Evolutionary conservation across 495 filamentous ascomycete genomes (phyloP), one percentile per base, ranked within the genome.

Genomic region (Penicillium simplicissimum): DNA sequence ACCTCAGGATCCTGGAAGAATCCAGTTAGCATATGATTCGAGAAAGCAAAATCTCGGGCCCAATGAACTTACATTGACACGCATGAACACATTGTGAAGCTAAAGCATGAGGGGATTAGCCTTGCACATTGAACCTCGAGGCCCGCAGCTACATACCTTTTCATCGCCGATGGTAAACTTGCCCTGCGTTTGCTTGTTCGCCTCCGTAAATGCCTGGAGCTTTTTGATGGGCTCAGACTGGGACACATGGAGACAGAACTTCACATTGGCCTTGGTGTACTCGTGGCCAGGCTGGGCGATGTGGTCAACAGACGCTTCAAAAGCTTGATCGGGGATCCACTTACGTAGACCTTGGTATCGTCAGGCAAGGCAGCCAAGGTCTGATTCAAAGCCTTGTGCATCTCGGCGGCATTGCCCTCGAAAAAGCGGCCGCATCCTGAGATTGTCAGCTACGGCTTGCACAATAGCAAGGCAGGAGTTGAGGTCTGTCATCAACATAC

Each of bases 41-140:
- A 17, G 36, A 0, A 28, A 8, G 2, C n/a, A 10, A 23, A 19
- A 0, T 5, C 3, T 31, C 25, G n/a, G 37, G 19, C 17, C 3
- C 11, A 13, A 9, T 21, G 14, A 28, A 80, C 87, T 82, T 77
- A 92, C 92, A 71, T 91, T 81, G 57, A 95, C 84, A 58, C 87
- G 84, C 95, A 98, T 98, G 67, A 98, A 98, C 3, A 97, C 93
- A 71, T 98, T 98, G 72, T 98, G 93, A 72, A 92, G 75, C 93
- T 96, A 68, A 2, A 58, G 15, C 48, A 23, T 28, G 42, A 52
- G n/a, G 4, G 8, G 38, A 23, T 69, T 43, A 67, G 61, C 55
- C 11, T 35, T 3, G 5, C 17, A 25, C 52, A 10, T 38, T 0
- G 7, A 13, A 17, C n/a, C 13, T 35, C 48, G 8, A 34, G n/a